Evolutionary conservation across 805 yeast genomes (phyloP), one percentile per base, ranked within the genome.

Genomic region (Lipomyces sp.): DNA sequence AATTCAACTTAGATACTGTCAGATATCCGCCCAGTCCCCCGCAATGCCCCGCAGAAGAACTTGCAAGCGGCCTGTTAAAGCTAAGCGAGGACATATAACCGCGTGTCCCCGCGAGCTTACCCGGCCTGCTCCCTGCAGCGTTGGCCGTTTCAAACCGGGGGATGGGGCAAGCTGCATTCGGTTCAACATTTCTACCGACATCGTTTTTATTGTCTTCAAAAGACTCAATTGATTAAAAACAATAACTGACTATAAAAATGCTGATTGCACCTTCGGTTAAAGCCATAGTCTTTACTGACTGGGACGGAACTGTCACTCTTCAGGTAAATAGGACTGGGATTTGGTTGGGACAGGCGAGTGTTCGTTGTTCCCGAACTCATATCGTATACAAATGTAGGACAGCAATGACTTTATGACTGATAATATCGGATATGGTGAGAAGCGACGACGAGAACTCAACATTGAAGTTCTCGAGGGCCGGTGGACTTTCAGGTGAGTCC

Each of bases 231-330:
- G 48, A 42, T 15, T 42, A 42, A 13, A 42, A 4, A 15, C 24
- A 42, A 42, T n/a, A 11, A 42, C 48, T 42, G 8, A 11, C 48
- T 15, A 3, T 24, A 42, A 42, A 35, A n/a, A 67, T 67, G 70
- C 39, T 64, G 50, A 64, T 64, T 33, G 50, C 53, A 50, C 67
- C 70, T 15, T 30, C 59, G 8, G 59, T 80, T 71, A 84, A 85
- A 69, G 94, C 96, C 57, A 92, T 95, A 74, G 89, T 95, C 54
- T 95, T 95, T 82, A 90, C 98, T 54, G 99, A 95, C 78, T 95
- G 96, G 86, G 99, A 95, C 77, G 99, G 99, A 35, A 95, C 99
- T 1, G 95, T 95, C 70, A 95, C 99, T 11, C 80, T 90, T 66
- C 96, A 94, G 77, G 78, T 76, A 37, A 11, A 1, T 10, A 2